Conservation (phyloP, 2,329 filamentous ascomycete species). For the Plectosphaerella cucumerina region DNA sequence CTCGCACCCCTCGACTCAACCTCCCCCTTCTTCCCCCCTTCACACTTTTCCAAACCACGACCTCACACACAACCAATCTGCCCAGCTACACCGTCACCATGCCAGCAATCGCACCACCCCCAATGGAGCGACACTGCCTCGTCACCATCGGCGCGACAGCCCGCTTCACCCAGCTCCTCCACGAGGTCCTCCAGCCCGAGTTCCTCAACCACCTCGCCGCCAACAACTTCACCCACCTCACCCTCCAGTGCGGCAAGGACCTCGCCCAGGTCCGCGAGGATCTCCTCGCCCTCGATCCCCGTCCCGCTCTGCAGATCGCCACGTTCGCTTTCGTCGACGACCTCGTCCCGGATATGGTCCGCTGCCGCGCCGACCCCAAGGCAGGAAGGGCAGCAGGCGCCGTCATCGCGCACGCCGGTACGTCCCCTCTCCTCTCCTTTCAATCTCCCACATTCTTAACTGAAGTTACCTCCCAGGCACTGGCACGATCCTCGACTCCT, state of each 20-base stretch:
- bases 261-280: conserved; percentile 46
- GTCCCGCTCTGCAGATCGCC: conserved; percentile 43
- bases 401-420: conserved; percentile 87
- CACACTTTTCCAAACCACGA: too few relatives aligned
- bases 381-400: conserved; percentile 53
- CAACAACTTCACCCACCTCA: conserved; percentile 64
- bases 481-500: conserved; percentile 80
- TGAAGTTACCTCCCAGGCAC: conserved; percentile 55
- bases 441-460: conserved; percentile 2
- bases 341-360: conserved; percentile 54
- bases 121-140: conserved; percentile 54
- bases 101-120: too few relatives aligned
- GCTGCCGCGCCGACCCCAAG: conserved; percentile 43
- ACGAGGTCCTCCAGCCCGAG: conserved; percentile 53
- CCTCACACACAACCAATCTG: too few relatives aligned
- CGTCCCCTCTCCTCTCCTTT: conserved; percentile 12
- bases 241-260: conserved; percentile 77
- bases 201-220: conserved; percentile 60
- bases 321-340: conserved; percentile 66
- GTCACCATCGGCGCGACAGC: conserved; percentile 93
- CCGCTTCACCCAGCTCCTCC: conserved; percentile 69
- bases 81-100: too few relatives aligned
- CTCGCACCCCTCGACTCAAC: too few relatives aligned
- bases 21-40: too few relatives aligned
- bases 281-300: conserved; percentile 16